These are phyloP conservation scores for Jacaranda copaia DNA, from an alignment of 257 asterid species.

Conservation along the genomic window DNA sequence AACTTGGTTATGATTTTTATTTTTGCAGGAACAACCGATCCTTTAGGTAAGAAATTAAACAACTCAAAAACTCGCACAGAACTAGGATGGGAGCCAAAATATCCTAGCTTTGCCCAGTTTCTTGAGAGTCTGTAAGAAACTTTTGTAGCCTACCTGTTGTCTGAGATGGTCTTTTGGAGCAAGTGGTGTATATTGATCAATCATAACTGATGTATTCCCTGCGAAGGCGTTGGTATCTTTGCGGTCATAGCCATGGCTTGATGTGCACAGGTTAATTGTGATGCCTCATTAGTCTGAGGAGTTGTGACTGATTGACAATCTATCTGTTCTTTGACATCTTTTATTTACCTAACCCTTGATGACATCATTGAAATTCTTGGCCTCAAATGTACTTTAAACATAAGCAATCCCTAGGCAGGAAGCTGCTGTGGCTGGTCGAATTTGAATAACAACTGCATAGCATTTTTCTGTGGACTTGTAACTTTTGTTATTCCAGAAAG, in stretches of 20 bases:
- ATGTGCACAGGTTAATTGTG: not conserved
- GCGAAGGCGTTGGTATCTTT: not conserved
- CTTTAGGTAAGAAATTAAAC: conserved; percentile 70
- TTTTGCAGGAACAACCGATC: conserved; percentile 65
- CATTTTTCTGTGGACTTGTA: not conserved
- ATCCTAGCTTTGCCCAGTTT: conserved; percentile 71
- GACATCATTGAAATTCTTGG: conserved; percentile 4
- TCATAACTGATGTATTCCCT: not conserved
- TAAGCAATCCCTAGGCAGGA: not conserved
- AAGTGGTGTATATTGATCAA: not conserved
- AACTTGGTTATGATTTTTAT: not conserved
- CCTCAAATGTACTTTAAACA: not conserved
- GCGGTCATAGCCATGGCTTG: not conserved
- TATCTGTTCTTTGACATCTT: conserved; percentile 2
- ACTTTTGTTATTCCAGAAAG: not conserved
- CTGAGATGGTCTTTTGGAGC: not conserved
- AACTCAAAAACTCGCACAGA: conserved; percentile 67
- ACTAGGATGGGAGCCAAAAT: conserved; percentile 76
- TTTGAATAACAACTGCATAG: not conserved
- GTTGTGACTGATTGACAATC: not conserved
- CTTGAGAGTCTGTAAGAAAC: conserved; percentile 50
- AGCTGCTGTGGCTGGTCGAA: not conserved
- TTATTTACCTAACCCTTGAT: not conserved
- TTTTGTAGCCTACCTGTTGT: not conserved
- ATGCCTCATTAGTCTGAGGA: not conserved